Base-by-base conservation (phyloP, 164 flowering plant species). In the Tetracentron sinense region DNA sequence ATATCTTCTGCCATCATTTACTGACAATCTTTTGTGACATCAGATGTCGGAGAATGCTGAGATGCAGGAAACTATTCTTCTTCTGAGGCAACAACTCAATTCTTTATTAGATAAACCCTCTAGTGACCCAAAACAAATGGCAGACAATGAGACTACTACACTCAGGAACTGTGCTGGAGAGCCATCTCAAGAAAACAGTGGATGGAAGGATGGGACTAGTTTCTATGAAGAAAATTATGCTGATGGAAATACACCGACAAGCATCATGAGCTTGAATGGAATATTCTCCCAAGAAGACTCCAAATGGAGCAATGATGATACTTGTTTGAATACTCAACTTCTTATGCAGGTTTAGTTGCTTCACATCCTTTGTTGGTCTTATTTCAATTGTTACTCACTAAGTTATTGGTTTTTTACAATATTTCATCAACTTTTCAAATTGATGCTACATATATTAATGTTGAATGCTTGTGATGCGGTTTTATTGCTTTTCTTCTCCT, bases 61-160 rank as follows among this genome's bases (percentile, higher is more conserved):
- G 74, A 80, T 89, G 91, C 85, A 89, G 73, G 89, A 85, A 72
- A 83, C 84, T 5, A 76, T 89, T 74, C 79, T 82, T 79, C 69
- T 82, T 58, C 74, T 82, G 47, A 79, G 90, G 75, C 83, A 77
- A 63, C 93, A 84, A 60, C 78, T 85, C 30, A 74, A 74, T 68
- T 75, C 82, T 48, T 61, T 82, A 26, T 29, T 69, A 38, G 72
- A 74, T 56, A 74, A 72, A 70, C 62, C 58, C 57, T 75, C 75
- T 12, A 50, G 47, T n/a, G 58, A 42, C 60, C 62, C 62, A 30
- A 65, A 64, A 60, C 62, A 65, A 44, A 60, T 28, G 64, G 69
- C 59, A 28, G 73, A 68, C 30, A 59, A 60, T 62, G 74, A 63
- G 46, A 22, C 42, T 55, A 35, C 42, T 38, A 49, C 55, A 33